Evolutionary conservation across 2,329 filamentous ascomycete species (phyloP).

Genomic region (Alternaria sp.): DNA sequence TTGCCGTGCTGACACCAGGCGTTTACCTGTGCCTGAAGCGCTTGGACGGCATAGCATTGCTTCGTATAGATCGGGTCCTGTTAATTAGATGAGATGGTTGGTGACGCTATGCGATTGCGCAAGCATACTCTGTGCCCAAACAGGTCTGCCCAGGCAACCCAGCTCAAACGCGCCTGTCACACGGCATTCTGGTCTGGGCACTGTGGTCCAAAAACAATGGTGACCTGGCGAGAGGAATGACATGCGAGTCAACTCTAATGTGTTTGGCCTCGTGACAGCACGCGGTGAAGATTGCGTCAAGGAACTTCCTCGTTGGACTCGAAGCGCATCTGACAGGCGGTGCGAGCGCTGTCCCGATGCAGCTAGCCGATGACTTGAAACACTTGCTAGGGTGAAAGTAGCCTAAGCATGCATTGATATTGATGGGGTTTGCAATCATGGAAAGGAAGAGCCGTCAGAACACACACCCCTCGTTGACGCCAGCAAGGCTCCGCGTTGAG

Average conservation of each 20-base stretch:
- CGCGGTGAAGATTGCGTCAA: slow-evolving; percentile 14
- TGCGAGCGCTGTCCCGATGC: slow-evolving; percentile 6
- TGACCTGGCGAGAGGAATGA: slow-evolving; percentile 2
- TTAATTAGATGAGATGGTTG: slow-evolving; percentile 13
- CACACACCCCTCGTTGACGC: slow-evolving; percentile 28
- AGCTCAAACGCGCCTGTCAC: slow-evolving; percentile 17
- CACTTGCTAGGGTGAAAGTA: slow-evolving; percentile 29
- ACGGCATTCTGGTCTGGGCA: slow-evolving; percentile 1
- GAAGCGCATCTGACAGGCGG: slow-evolving; percentile 8
- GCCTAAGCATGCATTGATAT: slow-evolving; percentile 26
- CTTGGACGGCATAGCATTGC: slow-evolving; percentile 26
- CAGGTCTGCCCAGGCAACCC: slow-evolving; percentile 10
- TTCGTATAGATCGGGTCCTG: slow-evolving; percentile 7
- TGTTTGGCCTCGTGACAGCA: slow-evolving; percentile 14
- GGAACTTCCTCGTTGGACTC: slow-evolving; percentile 15
- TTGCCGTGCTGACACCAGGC: slow-evolving; percentile 10
- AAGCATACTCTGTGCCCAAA: slow-evolving; percentile 15
- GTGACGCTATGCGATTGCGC: slow-evolving; percentile 14
- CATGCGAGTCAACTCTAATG: slow-evolving; percentile 8
- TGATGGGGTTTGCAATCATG: slow-evolving; percentile 24
- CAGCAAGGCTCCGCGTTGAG: slow-evolving; percentile 18
- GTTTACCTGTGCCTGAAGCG: slow-evolving; percentile 38
- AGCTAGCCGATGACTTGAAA: slow-evolving; percentile 25
- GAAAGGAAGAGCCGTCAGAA: slow-evolving; percentile 30
- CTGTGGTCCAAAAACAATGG: background rate